Conservation (phyloP, 805 yeast genomes). For the Zygosaccharomyces bisporus region DNA sequence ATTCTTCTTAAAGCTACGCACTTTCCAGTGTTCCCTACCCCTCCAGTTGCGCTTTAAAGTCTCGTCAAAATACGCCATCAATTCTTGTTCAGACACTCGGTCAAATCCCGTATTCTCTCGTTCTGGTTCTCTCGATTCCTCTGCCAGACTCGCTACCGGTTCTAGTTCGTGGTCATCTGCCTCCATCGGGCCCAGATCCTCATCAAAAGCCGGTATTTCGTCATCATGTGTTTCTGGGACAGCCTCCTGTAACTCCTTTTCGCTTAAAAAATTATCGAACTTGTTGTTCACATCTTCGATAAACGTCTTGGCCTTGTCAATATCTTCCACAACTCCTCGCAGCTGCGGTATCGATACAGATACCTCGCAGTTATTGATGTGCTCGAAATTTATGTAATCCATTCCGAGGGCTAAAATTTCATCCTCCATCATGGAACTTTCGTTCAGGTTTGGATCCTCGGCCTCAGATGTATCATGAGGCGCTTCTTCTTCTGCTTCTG, state of each 20-base stretch:
- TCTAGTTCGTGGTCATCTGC: conserved; percentile 9
- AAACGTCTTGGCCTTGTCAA: conserved; percentile 47
- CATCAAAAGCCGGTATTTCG: conserved; percentile 8
- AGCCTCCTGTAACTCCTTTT: conserved; percentile 31
- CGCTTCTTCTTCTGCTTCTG: conserved; percentile 7
- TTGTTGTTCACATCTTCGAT: conserved; percentile 41
- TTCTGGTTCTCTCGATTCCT: conserved; percentile 12
- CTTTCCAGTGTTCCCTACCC: conserved; percentile 92
- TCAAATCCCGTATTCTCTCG: conserved; percentile 18
- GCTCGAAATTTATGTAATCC: conserved; percentile 31
- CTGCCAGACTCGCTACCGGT: conserved; percentile 23
- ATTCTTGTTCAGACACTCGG: conserved; percentile 50
- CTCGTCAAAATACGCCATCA: conserved; percentile 79
- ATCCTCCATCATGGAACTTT: conserved; percentile 23
- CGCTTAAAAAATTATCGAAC: conserved; percentile 30
- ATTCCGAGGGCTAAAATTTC: conserved; percentile 36
- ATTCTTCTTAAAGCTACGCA: conserved; percentile 51
- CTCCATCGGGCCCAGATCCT: conserved; percentile 5
- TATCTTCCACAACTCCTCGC: conserved; percentile 53
- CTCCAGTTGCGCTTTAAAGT: conserved; percentile 72
- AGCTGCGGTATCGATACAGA: conserved; percentile 72
- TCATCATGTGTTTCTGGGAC: conserved; percentile 28
- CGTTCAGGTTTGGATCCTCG: conserved; percentile 15
- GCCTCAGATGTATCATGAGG: conserved; percentile 11
- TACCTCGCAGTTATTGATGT: conserved; percentile 39